Conservation (phyloP, 305 asterid genomes). For the Fraxinus baroniana region DNA sequence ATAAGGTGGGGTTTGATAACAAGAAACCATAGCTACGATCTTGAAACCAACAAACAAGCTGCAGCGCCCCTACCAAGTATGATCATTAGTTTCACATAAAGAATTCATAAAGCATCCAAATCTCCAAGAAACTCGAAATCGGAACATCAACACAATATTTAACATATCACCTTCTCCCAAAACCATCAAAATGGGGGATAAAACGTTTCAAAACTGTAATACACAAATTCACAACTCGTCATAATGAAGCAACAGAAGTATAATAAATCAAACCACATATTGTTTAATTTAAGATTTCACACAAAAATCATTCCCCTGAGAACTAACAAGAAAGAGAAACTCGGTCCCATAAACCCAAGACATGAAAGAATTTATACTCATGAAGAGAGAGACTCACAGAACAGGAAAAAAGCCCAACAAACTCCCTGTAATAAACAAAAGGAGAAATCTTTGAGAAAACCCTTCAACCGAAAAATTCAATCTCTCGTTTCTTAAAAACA, state of each 20-base stretch:
- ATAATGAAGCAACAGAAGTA: background rate
- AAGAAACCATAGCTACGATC: constrained; percentile 14
- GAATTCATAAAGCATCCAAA: background rate
- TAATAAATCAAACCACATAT: background rate
- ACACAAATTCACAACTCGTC: background rate
- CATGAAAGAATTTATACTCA: background rate
- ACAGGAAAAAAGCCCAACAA: background rate
- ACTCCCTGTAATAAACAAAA: background rate
- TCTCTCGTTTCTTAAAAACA: background rate
- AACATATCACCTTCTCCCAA: background rate
- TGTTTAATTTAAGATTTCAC: background rate
- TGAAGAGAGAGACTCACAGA: background rate
- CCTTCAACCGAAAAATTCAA: background rate
- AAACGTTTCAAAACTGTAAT: background rate
- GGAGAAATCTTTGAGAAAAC: background rate
- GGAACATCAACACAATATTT: background rate
- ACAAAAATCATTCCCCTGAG: background rate
- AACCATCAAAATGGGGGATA: background rate
- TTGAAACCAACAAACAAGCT: constrained; percentile 1
- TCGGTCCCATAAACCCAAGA: constrained; percentile 7
- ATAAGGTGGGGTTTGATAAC: constrained; percentile 1
- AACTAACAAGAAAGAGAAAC: background rate
- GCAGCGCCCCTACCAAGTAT: constrained; percentile 13
- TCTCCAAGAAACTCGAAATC: constrained; percentile 6
- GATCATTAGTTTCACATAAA: background rate